Conservation (phyloP, 768 basidiomycete genomes). For the Pleurotus salmoneostramineus region DNA sequence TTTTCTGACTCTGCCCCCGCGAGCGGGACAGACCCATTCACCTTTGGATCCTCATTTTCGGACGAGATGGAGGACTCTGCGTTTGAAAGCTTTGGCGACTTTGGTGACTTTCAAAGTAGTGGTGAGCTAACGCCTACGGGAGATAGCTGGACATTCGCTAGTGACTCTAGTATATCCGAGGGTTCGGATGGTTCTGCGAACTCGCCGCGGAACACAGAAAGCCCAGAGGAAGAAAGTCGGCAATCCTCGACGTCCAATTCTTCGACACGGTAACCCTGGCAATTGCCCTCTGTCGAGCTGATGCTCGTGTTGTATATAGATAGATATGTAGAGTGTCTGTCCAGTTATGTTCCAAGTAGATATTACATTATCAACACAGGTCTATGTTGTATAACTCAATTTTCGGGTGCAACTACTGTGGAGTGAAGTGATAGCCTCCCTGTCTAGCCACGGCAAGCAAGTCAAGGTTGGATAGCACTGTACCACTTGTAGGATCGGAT, state of each 20-base stretch:
- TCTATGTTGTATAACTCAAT: neutral
- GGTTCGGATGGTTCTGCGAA: constrained; percentile 16
- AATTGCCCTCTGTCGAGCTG: neutral
- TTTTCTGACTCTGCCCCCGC: constrained; percentile 65
- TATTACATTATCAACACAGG: neutral
- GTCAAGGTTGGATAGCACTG: constrained; percentile 56
- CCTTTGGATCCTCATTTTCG: constrained; percentile 51
- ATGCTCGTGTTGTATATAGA: neutral
- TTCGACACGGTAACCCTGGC: constrained; percentile 1
- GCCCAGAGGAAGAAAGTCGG: neutral
- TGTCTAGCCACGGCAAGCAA: constrained; percentile 64
- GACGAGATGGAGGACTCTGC: constrained; percentile 65
- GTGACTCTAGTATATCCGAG: constrained; percentile 28
- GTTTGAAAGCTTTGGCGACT: constrained; percentile 77
- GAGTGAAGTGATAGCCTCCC: constrained; percentile 52
- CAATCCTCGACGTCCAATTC: neutral
- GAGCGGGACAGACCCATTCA: constrained; percentile 51
- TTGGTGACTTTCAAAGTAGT: constrained; percentile 70
- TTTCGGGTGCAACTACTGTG: neutral
- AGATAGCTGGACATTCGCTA: constrained; percentile 70
- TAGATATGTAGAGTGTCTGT: neutral
- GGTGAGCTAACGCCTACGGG: constrained; percentile 55
- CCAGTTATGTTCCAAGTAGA: neutral
- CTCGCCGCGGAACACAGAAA: neutral
- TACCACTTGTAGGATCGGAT: constrained; percentile 43